Evolutionary conservation across 306 rosid species (phyloP).

Genomic region (Sphenostylis stenocarpa): DNA sequence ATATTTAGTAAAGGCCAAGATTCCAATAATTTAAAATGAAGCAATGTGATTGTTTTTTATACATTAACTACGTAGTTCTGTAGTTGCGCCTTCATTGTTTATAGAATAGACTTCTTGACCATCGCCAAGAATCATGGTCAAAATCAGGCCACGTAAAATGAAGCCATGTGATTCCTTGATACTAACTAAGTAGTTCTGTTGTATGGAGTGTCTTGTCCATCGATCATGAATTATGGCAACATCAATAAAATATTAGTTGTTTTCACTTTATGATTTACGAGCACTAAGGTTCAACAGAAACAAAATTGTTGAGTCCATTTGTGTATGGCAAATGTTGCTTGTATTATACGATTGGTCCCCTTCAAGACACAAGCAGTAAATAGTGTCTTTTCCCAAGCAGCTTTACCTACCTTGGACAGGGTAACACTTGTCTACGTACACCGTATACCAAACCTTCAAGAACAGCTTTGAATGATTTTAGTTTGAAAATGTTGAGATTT

Average conservation of each 20-base stretch:
- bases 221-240: not conserved
- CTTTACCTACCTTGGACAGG: conserved; percentile 25
- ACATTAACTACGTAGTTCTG: not conserved
- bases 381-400: conserved; percentile 20
- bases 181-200: not conserved
- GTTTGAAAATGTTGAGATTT: not conserved
- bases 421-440: not conserved
- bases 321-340: conserved; percentile 37
- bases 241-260: conserved; percentile 1
- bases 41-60: conserved; percentile 21
- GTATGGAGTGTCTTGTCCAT: not conserved
- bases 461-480: conserved; percentile 6
- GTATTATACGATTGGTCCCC: conserved; percentile 35
- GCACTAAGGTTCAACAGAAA: conserved; percentile 10
- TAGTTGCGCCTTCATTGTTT: not conserved
- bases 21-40: conserved; percentile 9
- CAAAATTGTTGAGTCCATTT: conserved; percentile 8
- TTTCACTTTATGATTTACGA: conserved; percentile 8
- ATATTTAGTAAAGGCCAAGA: not conserved
- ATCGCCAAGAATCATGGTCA: too few relatives aligned
- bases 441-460: not conserved
- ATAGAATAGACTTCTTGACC: too few relatives aligned
- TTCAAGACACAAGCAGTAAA: conserved; percentile 1
- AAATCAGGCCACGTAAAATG: conserved; percentile 1
- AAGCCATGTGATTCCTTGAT: conserved; percentile 25